Base-by-base conservation (phyloP, 805 yeast species). In the Wickerhamiella occidentalis region DNA sequence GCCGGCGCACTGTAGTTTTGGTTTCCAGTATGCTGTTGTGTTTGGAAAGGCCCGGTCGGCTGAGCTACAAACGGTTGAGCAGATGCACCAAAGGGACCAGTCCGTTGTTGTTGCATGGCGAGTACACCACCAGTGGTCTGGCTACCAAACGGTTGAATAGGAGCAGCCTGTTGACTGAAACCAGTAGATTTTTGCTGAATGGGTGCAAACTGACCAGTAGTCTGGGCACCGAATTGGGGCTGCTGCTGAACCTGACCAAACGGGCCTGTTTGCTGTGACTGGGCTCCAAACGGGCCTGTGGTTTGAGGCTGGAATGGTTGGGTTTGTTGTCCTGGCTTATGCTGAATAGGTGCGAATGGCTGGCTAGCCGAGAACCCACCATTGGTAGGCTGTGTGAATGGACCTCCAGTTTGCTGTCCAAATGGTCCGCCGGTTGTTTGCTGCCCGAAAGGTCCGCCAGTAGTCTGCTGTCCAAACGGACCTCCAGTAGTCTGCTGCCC, bases 81-180 rank as follows among this genome's bases (percentile, higher is more conserved):
- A 18, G 52, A 41, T 26, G 50, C 42, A 38, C 55, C 58, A 28
- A 49, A 49, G 2, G 50, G 51, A n/a, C 52, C 48, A 17, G 49
- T 48, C 30, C 37, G 22, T 45, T 43, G 53, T 18, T 12, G 23
- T 21, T 54, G 53, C 28, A 51, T 59, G 9, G 7, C 13, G 11
- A 29, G 18, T 29, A 51, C 54, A 8, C 37, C 36, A 48, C 54
- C 58, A 33, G 52, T 44, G 1, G 53, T 53, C 18, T 51, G 53
- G 38, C 54, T 50, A 37, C 53, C 48, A 25, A 55, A 54, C 44
- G 54, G 65, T 18, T 65, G 67, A 54, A 58, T 60, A 17, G 33
- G n/a, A 13, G 33, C n/a, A 11, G 12, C 5, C n/a, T n/a, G n/a
- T n/a, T n/a, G n/a, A n/a, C n/a, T n/a, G n/a, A n/a, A n/a, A n/a